Conservation (phyloP, 2,329 filamentous ascomycete genomes). For the Hypoxylon sp. region DNA sequence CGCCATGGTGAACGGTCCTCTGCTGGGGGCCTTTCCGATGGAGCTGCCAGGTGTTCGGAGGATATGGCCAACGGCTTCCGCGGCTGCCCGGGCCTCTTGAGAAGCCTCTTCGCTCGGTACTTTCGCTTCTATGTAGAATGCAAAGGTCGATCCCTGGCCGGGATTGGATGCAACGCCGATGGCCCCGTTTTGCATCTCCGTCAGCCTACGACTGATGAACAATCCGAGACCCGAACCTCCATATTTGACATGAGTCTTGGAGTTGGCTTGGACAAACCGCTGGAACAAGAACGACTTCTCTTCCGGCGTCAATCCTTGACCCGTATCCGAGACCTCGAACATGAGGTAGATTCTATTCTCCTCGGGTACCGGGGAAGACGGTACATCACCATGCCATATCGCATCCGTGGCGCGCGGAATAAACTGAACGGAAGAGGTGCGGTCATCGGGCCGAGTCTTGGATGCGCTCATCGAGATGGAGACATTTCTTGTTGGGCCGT, state of each 20-base stretch:
- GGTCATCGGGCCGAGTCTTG: constrained; percentile 52
- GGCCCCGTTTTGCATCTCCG: constrained; percentile 77
- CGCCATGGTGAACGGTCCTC: constrained; percentile 14
- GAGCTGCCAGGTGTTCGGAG: constrained; percentile 35
- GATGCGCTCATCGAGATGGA: constrained; percentile 59
- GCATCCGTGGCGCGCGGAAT: constrained; percentile 65
- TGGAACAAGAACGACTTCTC: constrained; percentile 72
- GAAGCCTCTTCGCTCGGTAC: constrained; percentile 52
- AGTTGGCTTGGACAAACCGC: constrained; percentile 72
- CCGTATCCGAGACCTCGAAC: constrained; percentile 75
- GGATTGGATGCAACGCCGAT: constrained; percentile 74
- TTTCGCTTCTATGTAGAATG: constrained; percentile 71
- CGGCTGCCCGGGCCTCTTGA: constrained; percentile 52
- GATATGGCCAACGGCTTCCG: constrained; percentile 47
- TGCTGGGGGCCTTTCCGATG: constrained; percentile 14
- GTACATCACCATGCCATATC: constrained; percentile 69
- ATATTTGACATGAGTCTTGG: constrained; percentile 74
- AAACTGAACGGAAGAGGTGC: constrained; percentile 64
- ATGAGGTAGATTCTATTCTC: constrained; percentile 71
- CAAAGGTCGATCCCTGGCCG: constrained; percentile 75
- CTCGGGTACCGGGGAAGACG: constrained; percentile 40
- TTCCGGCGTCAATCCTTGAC: constrained; percentile 67
- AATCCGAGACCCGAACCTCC: constrained; percentile 74
- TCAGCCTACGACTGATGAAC: constrained; percentile 78
- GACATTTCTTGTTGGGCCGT: constrained; percentile 66